Conservation (phyloP, 2,329 filamentous ascomycete species). For the Fusarium armeniacum region DNA sequence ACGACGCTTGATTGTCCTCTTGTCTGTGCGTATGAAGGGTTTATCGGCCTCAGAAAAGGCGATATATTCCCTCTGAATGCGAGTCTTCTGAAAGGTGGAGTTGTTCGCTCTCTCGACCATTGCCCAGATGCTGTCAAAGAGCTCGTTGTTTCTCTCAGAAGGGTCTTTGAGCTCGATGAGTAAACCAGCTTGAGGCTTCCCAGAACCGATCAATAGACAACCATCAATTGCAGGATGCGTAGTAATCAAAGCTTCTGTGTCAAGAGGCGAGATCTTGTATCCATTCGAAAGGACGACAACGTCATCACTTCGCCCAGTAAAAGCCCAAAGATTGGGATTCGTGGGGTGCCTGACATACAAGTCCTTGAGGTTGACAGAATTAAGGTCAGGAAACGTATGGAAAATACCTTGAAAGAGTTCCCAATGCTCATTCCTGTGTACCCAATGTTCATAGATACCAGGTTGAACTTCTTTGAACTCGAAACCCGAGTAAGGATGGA, state of each 20-base stretch:
- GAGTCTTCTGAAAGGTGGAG: constrained; percentile 16
- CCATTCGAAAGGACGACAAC: constrained; percentile 52
- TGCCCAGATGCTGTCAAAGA: constrained; percentile 16
- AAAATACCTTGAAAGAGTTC: constrained; percentile 47
- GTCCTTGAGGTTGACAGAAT: constrained; percentile 52
- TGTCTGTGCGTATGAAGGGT: constrained; percentile 16
- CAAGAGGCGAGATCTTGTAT: constrained; percentile 52
- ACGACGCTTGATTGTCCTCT: constrained; percentile 14
- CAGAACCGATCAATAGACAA: constrained; percentile 41
- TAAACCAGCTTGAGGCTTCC: neutral
- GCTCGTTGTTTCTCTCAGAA: neutral
- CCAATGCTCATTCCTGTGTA: constrained; percentile 50
- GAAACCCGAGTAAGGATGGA: constrained; percentile 54
- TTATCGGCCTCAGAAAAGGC: constrained; percentile 3
- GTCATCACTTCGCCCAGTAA: constrained; percentile 51
- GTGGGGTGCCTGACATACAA: constrained; percentile 49
- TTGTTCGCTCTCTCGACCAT: constrained; percentile 8
- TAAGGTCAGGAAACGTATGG: constrained; percentile 50
- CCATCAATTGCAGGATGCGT: constrained; percentile 49
- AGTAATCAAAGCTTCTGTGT: constrained; percentile 49
- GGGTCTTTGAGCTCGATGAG: constrained; percentile 7
- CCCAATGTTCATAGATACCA: constrained; percentile 53
- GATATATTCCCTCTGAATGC: constrained; percentile 1
- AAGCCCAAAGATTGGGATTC: constrained; percentile 51
- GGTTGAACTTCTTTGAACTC: constrained; percentile 53